Conservation (phyloP, 805 yeast species). For the Grigorovia jiainica region DNA sequence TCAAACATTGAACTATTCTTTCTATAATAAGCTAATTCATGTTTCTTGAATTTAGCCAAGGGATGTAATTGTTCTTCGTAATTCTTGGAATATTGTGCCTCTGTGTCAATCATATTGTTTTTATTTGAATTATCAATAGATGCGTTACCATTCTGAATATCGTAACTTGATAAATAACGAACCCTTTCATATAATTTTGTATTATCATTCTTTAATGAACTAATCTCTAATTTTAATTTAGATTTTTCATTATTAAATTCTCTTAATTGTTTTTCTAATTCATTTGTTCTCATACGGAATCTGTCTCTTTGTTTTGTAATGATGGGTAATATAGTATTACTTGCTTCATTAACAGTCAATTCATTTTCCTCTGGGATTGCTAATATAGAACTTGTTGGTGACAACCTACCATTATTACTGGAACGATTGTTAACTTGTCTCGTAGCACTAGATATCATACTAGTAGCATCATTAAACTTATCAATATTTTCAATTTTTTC, state of each 20-base stretch:
- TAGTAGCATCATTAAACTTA: conserved; percentile 41
- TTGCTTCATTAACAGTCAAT: conserved; percentile 18
- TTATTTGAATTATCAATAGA: conserved; percentile 14
- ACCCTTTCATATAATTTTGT: conserved; percentile 71
- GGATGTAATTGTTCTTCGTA: conserved; percentile 80
- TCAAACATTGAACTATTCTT: conserved; percentile 71
- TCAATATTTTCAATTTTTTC: conserved; percentile 42
- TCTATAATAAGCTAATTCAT: conserved; percentile 63
- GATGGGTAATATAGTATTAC: conserved; percentile 61
- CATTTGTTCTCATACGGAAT: conserved; percentile 72
- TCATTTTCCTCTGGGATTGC: conserved; percentile 34
- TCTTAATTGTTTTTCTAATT: conserved; percentile 73
- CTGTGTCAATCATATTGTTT: conserved; percentile 35
- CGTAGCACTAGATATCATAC: conserved; percentile 54
- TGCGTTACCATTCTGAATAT: conserved; percentile 21
- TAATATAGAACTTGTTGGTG: conserved; percentile 45
- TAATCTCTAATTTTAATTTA: conserved; percentile 57
- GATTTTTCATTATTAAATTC: conserved; percentile 42
- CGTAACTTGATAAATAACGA: conserved; percentile 52
- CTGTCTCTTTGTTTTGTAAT: conserved; percentile 93
- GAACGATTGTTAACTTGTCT: conserved; percentile 29
- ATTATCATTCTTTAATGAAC: conserved; percentile 61
- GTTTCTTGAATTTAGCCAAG: conserved; percentile 67
- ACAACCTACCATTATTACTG: conserved; percentile 30
- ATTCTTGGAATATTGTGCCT: conserved; percentile 47